A percentile compares a stretch with the other conserved stretches of the same genome.
Evolutionary conservation across 2,329 filamentous ascomycete species (phyloP).

Genomic region (Fusarium anguioides): DNA sequence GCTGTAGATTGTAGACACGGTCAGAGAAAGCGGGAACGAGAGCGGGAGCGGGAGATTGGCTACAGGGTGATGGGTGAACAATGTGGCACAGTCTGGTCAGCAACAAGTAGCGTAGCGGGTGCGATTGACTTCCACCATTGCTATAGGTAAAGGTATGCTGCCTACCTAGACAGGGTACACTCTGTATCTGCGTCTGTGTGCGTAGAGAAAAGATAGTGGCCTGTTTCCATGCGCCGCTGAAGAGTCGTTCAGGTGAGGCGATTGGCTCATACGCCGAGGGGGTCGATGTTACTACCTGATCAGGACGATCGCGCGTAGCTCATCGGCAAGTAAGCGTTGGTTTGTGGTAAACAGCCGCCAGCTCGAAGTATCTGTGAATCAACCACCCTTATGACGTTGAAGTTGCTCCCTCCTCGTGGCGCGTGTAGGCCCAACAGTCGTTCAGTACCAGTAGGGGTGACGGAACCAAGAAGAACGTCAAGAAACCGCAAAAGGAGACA

Average conservation of each 20-base stretch:
- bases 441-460: constrained; percentile 3
- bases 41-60: constrained; percentile 25
- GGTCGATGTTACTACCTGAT: not conserved
- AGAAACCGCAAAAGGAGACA: not conserved
- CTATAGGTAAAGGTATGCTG: not conserved
- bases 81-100: constrained; percentile 16
- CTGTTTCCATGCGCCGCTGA: constrained; percentile 2
- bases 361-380: not conserved
- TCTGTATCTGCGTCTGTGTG: not conserved
- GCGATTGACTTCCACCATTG: not conserved
- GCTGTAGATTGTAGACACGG: constrained; percentile 11
- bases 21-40: constrained; percentile 12
- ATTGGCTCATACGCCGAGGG: constrained; percentile 37
- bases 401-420: not conserved
- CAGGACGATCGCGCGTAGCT: constrained; percentile 2
- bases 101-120: constrained; percentile 25
- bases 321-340: constrained; percentile 1
- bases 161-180: not conserved
- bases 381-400: not conserved
- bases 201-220: constrained; percentile 5
- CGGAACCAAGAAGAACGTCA: constrained; percentile 1
- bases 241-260: constrained; percentile 18
- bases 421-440: not conserved
- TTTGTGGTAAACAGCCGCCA: not conserved
- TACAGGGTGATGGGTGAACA: constrained; percentile 1